Percentiles rank a stretch among this genome's conserved stretches.
phyloP scores from a whole-genome alignment of 2,329 filamentous ascomycete species.

The Tolypocladium amazonense region DNA sequence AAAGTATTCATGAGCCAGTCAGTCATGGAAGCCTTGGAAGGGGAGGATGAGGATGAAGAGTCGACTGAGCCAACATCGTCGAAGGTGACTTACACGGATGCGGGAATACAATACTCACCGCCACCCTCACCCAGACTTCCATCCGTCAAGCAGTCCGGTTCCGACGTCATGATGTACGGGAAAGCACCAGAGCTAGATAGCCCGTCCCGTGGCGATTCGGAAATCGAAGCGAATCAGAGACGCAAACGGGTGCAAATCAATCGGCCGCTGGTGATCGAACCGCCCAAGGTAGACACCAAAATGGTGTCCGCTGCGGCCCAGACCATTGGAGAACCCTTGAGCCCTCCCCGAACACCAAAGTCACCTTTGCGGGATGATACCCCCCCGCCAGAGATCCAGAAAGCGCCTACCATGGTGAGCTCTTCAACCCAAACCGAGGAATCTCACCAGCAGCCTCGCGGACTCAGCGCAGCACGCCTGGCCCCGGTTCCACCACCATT shows the following conservation, averaged over 20 bases:
- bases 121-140: conserved; percentile 57
- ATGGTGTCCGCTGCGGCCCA: conserved; percentile 47
- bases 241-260: conserved; percentile 54
- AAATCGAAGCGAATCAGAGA: conserved; percentile 65
- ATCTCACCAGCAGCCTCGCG: conserved; percentile 2
- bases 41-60: conserved; percentile 37
- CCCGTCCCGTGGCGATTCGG: conserved; percentile 34
- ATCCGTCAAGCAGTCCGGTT: conserved; percentile 27
- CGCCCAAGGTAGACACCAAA: conserved; percentile 22
- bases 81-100: conserved; percentile 56
- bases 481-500: conserved; percentile 28
- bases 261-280: conserved; percentile 39
- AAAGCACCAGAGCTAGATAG: conserved; percentile 32
- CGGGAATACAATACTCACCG: conserved; percentile 74
- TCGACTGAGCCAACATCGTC: conserved; percentile 16
- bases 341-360: conserved; percentile 55
- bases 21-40: conserved; percentile 45
- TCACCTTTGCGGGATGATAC: conserved; percentile 31
- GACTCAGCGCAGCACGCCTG: conserved; percentile 14
- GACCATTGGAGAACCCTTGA: conserved; percentile 30
- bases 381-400: conserved; percentile 23
- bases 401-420: conserved; percentile 32
- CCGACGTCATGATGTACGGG: conserved; percentile 26
- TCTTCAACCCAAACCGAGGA: conserved; percentile 51
- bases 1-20: conserved; percentile 42